Conservation (phyloP, 2,329 filamentous ascomycete species). For the Anisogramma anomala region DNA sequence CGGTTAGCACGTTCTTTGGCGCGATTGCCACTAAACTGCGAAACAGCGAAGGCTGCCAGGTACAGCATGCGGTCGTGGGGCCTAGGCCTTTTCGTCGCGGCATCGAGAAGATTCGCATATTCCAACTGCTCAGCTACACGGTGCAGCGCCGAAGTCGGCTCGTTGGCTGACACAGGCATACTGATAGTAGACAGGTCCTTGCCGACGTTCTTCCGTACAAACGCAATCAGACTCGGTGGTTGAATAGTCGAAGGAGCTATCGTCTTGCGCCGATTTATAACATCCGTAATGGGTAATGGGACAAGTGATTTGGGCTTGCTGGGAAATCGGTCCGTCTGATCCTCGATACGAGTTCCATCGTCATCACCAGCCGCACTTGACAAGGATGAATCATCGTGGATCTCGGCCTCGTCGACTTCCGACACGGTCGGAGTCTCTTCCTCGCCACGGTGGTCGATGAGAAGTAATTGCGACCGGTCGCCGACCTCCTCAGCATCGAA, state of each 20-base stretch:
- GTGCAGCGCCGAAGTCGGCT: conserved; percentile 79
- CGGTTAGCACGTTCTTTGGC: conserved; percentile 85
- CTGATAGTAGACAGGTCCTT: conserved; percentile 95
- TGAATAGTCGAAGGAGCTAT: conserved; percentile 64
- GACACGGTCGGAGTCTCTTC: conserved; percentile 46
- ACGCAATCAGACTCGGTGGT: conserved; percentile 85
- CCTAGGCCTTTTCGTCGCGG: conserved; percentile 52
- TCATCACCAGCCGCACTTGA: conserved; percentile 51
- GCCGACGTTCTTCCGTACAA: conserved; percentile 92
- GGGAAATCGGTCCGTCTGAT: conserved; percentile 57
- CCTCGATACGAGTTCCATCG: conserved; percentile 42
- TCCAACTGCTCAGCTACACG: conserved; percentile 83
- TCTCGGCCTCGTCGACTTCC: conserved; percentile 42
- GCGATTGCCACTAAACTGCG: conserved; percentile 68
- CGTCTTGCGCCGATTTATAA: conserved; percentile 54
- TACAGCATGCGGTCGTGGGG: conserved; percentile 64
- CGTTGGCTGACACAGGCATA: conserved; percentile 95
- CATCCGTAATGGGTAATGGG: conserved; percentile 61
- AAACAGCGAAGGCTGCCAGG: conserved; percentile 82
- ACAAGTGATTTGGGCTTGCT: conserved; percentile 60
- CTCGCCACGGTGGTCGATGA: conserved; percentile 59
- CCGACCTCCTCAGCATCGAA: conserved; percentile 72
- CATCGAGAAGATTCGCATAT: conserved; percentile 74
- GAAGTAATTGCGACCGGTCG: conserved; percentile 55
- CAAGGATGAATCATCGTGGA: conserved; percentile 50